Base-by-base conservation (phyloP, 139 green algal genomes). In the Penium margaritaceum region DNA sequence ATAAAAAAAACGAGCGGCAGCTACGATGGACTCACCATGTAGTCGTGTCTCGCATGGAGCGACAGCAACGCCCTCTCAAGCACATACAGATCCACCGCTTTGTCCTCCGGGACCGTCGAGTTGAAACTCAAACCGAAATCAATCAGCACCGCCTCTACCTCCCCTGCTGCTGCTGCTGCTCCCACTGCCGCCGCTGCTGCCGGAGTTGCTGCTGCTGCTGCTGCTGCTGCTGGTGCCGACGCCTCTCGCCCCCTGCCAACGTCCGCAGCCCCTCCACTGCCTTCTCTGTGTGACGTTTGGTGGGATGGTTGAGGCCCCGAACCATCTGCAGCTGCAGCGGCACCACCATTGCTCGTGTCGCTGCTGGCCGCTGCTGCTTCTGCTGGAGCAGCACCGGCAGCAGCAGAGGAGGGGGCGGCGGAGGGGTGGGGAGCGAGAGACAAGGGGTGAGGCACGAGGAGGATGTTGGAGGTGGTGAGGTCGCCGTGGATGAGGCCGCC, bases 381-480 rank as follows among this genome's bases (percentile, higher is more conserved):
- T 51, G 41, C 41, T 51, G 7, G 9, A 27, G 51, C 51, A 5
- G 14, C 15, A 21, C 5, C 24, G 1, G 17, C 29, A 15, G 4
- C 51, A 60, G 51, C 51, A 60, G 51, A 6, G 19, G 47, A n/a
- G 30, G 47, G 0, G n/a, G 46, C 5, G 24, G 46, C 7, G 6
- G 46, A 21, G 46, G 24, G n/a, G n/a, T n/a, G n/a, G n/a, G n/a
- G n/a, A 12, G 41, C 41, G 41, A 51, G 41, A 12, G 41, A 9
- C 9, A 51, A 12, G 41, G 30, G 55, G 55, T 21, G 63, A 60
- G 6, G 76, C 53, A 3, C 81, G 73, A 96, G 67, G 36, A 97
- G 73, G 66, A 97, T 86, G 72, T 96, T 94, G 67, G 76, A 90
- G 34, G 90, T 92, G 27, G 91, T 93, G n/a, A 97, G 84, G 82